Evolutionary conservation across 495 filamentous ascomycete species (phyloP), one percentile per base, ranked within the genome.

Genomic region (Hamigera avellanea): DNA sequence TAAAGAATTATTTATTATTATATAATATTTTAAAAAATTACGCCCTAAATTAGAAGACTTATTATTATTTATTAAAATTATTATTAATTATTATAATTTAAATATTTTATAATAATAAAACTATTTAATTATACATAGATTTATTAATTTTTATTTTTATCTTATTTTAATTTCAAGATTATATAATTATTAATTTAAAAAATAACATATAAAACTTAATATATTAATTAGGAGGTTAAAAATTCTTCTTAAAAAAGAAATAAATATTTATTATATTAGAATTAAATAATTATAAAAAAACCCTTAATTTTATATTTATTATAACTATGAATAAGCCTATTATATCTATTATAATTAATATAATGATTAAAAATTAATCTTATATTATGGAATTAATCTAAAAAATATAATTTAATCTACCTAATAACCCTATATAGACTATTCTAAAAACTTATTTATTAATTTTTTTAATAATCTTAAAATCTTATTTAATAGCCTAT

Each of bases 101-200:
- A 52, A 21, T 51, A 56, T 16, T 52, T 55, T 19, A 52, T 50
- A 19, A 42, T 36, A 3, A 51, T 25, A 1, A 52, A 54, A 36
- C 27, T 33, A 6, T 36, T 54, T 3, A 46, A 32, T 12, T 21
- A 27, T 2, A 17, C 28, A 10, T 30, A 55, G 14, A 43, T 42
- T 7, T 28, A 33, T 8, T 58, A 27, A 44, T 21, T 36, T 4
- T 42, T 59, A 23, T 44, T 45, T 14, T 33, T 60, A 1, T 43
- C 37, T 2, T 9, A 40, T 13, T 57, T 45, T 25, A 35, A 56
- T 17, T 57, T 59, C 19, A 37, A 45, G 13, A 56, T 59, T 9
- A 41, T 36, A 5, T n/a, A n/a, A n/a, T n/a, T 57, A 59, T 18
- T 32, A 31, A 4, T 21, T 15, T 17, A 46, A 49, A 8, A 50